Conservation (phyloP, 139 green algal species). For the Volvox africanus region DNA sequence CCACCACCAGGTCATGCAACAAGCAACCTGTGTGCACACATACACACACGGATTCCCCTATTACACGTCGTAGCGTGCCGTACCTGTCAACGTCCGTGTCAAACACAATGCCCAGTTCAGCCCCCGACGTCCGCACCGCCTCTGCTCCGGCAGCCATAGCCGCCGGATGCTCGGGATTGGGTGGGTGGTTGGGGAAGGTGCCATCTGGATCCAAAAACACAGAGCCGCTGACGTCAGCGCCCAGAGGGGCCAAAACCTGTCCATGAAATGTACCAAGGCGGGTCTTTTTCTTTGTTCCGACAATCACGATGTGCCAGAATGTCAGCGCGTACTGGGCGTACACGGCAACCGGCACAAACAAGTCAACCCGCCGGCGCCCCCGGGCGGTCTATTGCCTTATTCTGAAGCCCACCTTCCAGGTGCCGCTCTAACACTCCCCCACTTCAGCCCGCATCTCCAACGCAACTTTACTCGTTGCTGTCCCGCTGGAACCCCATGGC, state of each 20-base stretch:
- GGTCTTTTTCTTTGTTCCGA: too few relatives aligned
- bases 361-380: too few relatives aligned
- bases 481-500: too few relatives aligned
- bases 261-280: background rate
- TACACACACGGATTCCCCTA: background rate
- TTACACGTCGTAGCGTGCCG: background rate
- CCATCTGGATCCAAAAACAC: slow-evolving; percentile 95
- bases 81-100: slow-evolving; percentile 97
- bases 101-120: slow-evolving; percentile 96
- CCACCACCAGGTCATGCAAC: background rate
- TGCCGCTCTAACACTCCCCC: too few relatives aligned
- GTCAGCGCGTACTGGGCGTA: too few relatives aligned
- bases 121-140: slow-evolving; percentile 58
- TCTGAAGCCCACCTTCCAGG: too few relatives aligned
- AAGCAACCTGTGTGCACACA: background rate
- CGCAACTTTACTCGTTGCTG: too few relatives aligned
- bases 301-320: too few relatives aligned
- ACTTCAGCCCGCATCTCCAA: too few relatives aligned
- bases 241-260: slow-evolving; percentile 91
- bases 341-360: too few relatives aligned
- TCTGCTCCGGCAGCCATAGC: slow-evolving; percentile 78
- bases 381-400: too few relatives aligned
- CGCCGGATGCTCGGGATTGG: slow-evolving; percentile 94
- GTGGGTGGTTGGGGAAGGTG: slow-evolving; percentile 91
- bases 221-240: slow-evolving; percentile 87